Percentiles rank a stretch among this genome's conserved stretches.
phyloP scores from a whole-genome alignment of 2,329 filamentous ascomycete species.

The Fusarium sp. region DNA sequence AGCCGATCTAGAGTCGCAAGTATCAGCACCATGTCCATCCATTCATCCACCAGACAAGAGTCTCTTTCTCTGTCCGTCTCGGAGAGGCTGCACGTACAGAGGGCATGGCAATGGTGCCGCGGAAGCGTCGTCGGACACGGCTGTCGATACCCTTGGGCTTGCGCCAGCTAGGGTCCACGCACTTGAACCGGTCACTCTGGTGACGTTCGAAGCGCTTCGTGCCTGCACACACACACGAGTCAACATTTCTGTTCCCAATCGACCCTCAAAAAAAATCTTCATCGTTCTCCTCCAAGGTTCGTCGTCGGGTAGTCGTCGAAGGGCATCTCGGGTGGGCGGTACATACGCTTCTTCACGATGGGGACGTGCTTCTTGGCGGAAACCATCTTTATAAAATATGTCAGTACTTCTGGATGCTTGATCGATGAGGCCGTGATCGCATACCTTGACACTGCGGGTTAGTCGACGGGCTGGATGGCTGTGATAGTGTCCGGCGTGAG shows the following conservation, averaged over 20 bases:
- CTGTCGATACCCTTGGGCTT: slow-evolving; percentile 99
- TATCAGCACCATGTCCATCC: slow-evolving; percentile 31
- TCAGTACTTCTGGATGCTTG: slow-evolving; percentile 46
- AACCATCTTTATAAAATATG: slow-evolving; percentile 79
- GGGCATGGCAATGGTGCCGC: slow-evolving; percentile 95
- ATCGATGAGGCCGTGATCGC: slow-evolving; percentile 31
- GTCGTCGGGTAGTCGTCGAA: slow-evolving; percentile 34
- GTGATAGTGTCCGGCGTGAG: slow-evolving; percentile 52
- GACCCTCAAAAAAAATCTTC: not conserved
- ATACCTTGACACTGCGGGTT: slow-evolving; percentile 58
- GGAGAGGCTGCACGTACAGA: slow-evolving; percentile 76
- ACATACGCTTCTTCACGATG: slow-evolving; percentile 99
- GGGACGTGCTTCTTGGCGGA: slow-evolving; percentile 99
- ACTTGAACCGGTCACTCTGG: slow-evolving; percentile 97
- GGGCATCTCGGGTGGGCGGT: slow-evolving; percentile 35
- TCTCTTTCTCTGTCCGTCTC: slow-evolving; percentile 16
- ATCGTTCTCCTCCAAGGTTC: slow-evolving; percentile 17
- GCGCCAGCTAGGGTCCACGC: slow-evolving; percentile 91
- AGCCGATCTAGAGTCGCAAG: slow-evolving; percentile 81
- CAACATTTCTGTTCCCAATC: slow-evolving; percentile 49
- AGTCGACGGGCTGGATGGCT: slow-evolving; percentile 51
- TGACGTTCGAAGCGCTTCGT: slow-evolving; percentile 96
- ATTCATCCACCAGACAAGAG: not conserved
- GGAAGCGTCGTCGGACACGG: slow-evolving; percentile 96
- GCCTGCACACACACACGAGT: slow-evolving; percentile 66